Evolutionary conservation across 164 flowering plant genomes (phyloP), one percentile per base, ranked within the genome.

Genomic region (Piper longum): DNA sequence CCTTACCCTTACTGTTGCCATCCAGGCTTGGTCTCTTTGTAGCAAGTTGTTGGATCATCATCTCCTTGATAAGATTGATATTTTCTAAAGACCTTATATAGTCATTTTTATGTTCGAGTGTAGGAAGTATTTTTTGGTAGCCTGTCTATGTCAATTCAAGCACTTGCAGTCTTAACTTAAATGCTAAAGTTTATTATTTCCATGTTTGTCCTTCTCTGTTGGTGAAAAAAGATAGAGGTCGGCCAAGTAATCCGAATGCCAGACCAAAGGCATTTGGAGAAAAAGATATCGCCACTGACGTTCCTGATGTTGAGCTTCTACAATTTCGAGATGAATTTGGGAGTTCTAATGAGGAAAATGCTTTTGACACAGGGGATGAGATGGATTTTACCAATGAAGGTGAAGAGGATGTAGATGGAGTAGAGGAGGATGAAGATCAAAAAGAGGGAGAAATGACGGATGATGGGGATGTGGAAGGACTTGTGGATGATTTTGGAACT

Each of bases 231-330:
- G 98, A 92, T 63, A 84, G 96, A 51, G 98, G 98, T 41, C 91
- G 95, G 7, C 88, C 89, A 43, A 76, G 65, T 60, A 72, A 89
- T 72, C 87, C 89, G 41, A 85, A 82, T 72, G 97, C 96, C 62
- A 86, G 74, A 74, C 96, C 95, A 40, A 92, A 81, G 75, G 93
- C 85, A 42, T 92, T 77, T 80, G 98, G 98, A 64, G 97, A 89
- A 78, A 85, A 75, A 44, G 70, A 69, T 75, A 82, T 89, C 61
- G 65, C 65, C 11, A 81, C 73, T 68, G 55, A 74, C 81, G 87
- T 92, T 67, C 84, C 91, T 67, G 97, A 82, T 63, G 66, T 76
- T 69, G 98, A 91, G 71, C 74, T 91, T 59, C 71, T 91, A 62
- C 71, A 81, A 57, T 43, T 78, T 41, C 72, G 72, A 59, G 70